Conservation (phyloP, 495 filamentous ascomycete genomes). For the Hyphodiscus hymeniophilus region DNA sequence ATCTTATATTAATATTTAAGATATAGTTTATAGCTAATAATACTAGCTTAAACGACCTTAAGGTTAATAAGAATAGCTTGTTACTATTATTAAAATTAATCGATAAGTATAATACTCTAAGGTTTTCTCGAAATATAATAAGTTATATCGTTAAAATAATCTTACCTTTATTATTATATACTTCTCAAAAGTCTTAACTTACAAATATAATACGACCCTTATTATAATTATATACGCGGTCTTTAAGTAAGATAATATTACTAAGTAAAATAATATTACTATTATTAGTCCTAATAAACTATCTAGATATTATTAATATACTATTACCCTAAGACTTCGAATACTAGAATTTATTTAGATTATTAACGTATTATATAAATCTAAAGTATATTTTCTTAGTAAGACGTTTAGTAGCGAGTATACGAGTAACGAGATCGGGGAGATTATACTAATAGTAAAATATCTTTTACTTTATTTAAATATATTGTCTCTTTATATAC, state of each 20-base stretch:
- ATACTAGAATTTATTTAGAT: not conserved
- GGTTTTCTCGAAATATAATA: not conserved
- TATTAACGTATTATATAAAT: not conserved
- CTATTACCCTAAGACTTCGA: not conserved
- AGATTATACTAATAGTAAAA: not conserved
- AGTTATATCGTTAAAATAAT: not conserved
- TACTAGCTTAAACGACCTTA: not conserved
- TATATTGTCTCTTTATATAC: too few relatives aligned
- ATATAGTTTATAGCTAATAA: not conserved
- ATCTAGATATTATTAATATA: not conserved
- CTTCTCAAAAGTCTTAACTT: not conserved
- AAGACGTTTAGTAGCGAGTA: not conserved
- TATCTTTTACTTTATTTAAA: not conserved
- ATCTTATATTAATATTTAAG: not conserved
- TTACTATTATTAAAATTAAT: not conserved
- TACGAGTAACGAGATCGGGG: not conserved
- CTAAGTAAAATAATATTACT: not conserved
- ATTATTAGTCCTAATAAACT: not conserved
- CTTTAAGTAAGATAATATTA: not conserved
- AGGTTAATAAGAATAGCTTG: not conserved
- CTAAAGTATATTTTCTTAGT: not conserved
- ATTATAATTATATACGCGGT: not conserved
- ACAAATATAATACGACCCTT: not conserved
- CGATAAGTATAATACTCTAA: not conserved
- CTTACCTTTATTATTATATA: not conserved